Evolutionary conservation across 2,329 filamentous ascomycete species (phyloP).

Genomic region (Dactylellina haptotyla): DNA sequence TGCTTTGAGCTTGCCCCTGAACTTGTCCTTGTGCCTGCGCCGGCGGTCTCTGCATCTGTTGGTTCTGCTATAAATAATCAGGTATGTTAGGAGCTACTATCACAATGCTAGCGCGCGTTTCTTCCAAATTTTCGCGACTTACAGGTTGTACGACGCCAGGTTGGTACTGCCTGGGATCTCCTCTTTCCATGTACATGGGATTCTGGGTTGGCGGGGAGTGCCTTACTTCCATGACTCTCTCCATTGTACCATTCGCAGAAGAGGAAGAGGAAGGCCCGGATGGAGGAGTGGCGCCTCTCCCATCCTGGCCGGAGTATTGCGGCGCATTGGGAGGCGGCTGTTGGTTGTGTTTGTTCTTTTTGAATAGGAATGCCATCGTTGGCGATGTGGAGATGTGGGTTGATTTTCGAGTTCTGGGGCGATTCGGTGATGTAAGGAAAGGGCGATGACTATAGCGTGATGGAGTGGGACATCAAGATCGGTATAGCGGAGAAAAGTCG

Average conservation of each 20-base stretch:
- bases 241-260: slow-evolving; percentile 40
- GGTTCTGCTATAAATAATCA: neutral
- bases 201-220: slow-evolving; percentile 44
- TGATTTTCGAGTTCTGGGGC: slow-evolving; percentile 1
- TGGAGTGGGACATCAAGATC: slow-evolving; percentile 7
- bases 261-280: slow-evolving; percentile 50
- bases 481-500: neutral
- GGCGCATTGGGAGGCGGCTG: slow-evolving; percentile 23
- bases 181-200: slow-evolving; percentile 42
- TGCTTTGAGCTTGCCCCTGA: neutral
- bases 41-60: slow-evolving; percentile 12
- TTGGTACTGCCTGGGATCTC: slow-evolving; percentile 46
- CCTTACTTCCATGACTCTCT: slow-evolving; percentile 33
- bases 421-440: slow-evolving; percentile 17
- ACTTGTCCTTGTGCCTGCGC: neutral
- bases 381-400: slow-evolving; percentile 8
- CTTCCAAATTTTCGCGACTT: slow-evolving; percentile 15
- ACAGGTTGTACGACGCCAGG: slow-evolving; percentile 12
- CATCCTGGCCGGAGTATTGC: slow-evolving; percentile 45
- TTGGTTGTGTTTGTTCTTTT: slow-evolving; percentile 52
- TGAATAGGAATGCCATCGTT: slow-evolving; percentile 51
- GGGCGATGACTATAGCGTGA: slow-evolving; percentile 14
- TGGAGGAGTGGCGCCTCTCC: slow-evolving; percentile 36
- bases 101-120: no score
- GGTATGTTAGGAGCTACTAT: neutral